phyloP scores from a whole-genome alignment of 2,329 filamentous ascomycete genomes.

The Fusarium nodosum region DNA sequence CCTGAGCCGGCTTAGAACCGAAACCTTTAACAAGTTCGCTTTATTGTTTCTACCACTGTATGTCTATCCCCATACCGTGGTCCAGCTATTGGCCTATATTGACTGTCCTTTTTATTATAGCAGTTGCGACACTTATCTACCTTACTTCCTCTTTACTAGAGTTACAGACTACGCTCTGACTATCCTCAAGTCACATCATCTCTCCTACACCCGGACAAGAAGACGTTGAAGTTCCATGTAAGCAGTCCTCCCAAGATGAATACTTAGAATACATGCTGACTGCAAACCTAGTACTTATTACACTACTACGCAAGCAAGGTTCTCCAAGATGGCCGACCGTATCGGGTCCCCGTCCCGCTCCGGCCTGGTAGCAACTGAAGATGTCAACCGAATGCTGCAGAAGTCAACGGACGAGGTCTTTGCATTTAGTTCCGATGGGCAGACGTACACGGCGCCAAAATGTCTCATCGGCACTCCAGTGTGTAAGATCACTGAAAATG shows the following conservation, averaged over 20 bases:
- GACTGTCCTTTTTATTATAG: neutral
- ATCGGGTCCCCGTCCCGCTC: neutral
- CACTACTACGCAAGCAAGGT: too few species aligned
- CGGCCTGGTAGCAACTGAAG: neutral
- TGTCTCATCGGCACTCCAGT: conserved; percentile 50
- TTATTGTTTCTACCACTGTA: neutral
- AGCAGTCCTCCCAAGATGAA: neutral
- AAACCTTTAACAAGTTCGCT: neutral
- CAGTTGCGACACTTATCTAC: neutral
- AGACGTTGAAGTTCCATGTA: neutral
- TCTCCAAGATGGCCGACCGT: neutral
- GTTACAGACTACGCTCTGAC: neutral
- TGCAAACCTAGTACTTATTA: neutral
- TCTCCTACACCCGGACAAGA: neutral
- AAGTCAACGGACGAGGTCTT: conserved; percentile 40
- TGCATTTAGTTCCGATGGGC: conserved; percentile 40
- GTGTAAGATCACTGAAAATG: conserved; percentile 48
- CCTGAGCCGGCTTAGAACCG: neutral
- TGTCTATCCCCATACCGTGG: neutral
- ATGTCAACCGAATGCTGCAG: conserved; percentile 23
- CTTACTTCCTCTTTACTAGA: neutral
- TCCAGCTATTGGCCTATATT: neutral
- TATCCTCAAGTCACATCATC: neutral
- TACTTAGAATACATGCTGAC: neutral
- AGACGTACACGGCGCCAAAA: conserved; percentile 44